Percentiles rank a stretch among this genome's conserved stretches.
phyloP scores from a whole-genome alignment of 306 rosid genomes.

The Oxytropis ochrocephala region DNA sequence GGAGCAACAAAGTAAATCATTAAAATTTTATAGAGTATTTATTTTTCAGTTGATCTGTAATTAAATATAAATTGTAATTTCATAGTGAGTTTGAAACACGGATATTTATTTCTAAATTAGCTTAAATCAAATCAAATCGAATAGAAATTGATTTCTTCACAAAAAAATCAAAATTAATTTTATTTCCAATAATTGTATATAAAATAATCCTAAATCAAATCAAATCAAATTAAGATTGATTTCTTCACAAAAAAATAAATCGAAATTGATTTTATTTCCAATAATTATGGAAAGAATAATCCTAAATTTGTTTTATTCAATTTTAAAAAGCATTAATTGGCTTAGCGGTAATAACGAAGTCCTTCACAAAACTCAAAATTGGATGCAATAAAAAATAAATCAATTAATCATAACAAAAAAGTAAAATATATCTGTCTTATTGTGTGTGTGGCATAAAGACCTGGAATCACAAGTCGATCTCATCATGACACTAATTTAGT shows the following conservation, averaged over 20 bases:
- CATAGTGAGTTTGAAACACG: not conserved
- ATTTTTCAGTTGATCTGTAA: not conserved
- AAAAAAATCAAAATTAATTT: no score
- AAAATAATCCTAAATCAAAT: not conserved
- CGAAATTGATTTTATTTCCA: not conserved
- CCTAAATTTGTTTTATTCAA: not conserved
- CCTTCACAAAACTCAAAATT: not conserved
- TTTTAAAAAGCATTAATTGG: not conserved
- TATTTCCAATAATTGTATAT: no score
- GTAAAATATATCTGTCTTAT: not conserved
- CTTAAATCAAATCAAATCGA: not conserved
- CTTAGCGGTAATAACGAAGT: not conserved
- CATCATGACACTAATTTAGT: not conserved
- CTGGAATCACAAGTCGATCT: not conserved
- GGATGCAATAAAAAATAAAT: not conserved
- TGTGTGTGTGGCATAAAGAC: not conserved
- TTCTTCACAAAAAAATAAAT: no score
- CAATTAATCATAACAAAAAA: not conserved
- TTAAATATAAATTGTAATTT: not conserved
- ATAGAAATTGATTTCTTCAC: no score
- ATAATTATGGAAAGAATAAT: not conserved
- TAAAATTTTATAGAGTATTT: not conserved
- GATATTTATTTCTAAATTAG: not conserved
- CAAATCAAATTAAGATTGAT: not conserved
- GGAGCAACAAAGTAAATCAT: not conserved